Conservation (phyloP, 306 rosid species). For the Citrullus amarus region DNA sequence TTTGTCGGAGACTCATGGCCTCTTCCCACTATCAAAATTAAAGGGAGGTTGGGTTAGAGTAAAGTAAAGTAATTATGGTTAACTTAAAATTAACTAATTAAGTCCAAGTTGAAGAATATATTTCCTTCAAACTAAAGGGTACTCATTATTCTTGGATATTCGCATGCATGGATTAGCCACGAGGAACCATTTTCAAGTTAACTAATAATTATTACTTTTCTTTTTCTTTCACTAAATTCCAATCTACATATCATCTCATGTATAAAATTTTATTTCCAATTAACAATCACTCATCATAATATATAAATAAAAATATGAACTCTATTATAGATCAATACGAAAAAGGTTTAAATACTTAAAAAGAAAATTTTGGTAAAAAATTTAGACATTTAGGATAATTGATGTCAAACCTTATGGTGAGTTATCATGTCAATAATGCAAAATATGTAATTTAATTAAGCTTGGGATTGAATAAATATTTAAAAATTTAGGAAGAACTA, state of each 20-base stretch:
- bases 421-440: no score
- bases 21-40: conserved; percentile 10
- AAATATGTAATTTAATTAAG: no score
- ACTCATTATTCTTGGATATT: background rate
- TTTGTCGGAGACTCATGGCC: conserved; percentile 23
- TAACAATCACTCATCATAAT: background rate
- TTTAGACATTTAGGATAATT: no score
- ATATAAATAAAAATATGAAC: background rate
- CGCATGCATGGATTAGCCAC: background rate
- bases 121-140: conserved; percentile 6
- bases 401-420: no score
- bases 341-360: no score
- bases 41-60: background rate
- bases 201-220: background rate
- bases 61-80: background rate
- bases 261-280: background rate
- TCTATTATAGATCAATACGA: no score
- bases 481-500: no score
- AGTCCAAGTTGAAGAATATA: background rate
- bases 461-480: no score
- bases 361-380: no score
- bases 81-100: background rate
- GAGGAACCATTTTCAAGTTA: conserved; percentile 5
- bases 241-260: background rate
- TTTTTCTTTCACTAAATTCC: background rate